Evolutionary conservation across 148 eudicot species (phyloP).

Genomic region (Amaranthus palmeri): DNA sequence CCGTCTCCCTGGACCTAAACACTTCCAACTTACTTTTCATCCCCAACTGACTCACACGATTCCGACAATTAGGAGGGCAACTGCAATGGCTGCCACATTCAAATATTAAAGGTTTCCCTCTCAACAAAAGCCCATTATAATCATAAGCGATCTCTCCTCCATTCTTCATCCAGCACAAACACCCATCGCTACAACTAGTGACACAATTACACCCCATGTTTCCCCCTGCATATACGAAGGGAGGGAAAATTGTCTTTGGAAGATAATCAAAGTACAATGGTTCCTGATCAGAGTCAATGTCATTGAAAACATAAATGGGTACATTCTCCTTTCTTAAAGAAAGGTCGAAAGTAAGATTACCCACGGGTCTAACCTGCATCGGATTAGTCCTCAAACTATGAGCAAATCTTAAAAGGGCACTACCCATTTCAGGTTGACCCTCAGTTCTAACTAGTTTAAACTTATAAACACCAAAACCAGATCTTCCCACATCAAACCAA

Average conservation of each 20-base stretch:
- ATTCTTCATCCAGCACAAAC: slow-evolving; percentile 65
- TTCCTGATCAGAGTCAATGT: slow-evolving; percentile 55
- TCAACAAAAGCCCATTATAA: slow-evolving; percentile 54
- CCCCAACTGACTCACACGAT: slow-evolving; percentile 85
- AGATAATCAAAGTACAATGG: slow-evolving; percentile 75
- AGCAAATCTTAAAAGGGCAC: slow-evolving; percentile 56
- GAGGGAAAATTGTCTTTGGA: slow-evolving; percentile 53
- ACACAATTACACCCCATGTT: slow-evolving; percentile 64
- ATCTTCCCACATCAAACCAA: slow-evolving; percentile 86
- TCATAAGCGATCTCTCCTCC: slow-evolving; percentile 88
- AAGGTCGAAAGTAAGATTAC: slow-evolving; percentile 69
- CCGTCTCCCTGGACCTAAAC: slow-evolving; percentile 72
- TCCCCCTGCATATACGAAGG: slow-evolving; percentile 43
- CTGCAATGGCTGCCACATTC: slow-evolving; percentile 74
- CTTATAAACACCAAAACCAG: slow-evolving; percentile 94
- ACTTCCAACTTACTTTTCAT: slow-evolving; percentile 68
- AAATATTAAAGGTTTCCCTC: slow-evolving; percentile 79
- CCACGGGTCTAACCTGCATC: slow-evolving; percentile 51
- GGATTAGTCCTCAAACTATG: slow-evolving; percentile 46
- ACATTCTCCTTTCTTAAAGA: slow-evolving; percentile 57
- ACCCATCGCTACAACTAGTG: slow-evolving; percentile 49
- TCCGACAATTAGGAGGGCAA: slow-evolving; percentile 73
- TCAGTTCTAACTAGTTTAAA: slow-evolving; percentile 62
- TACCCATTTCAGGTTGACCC: slow-evolving; percentile 87
- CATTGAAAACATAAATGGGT: slow-evolving; percentile 68